Evolutionary conservation across 2,329 filamentous ascomycete species (phyloP).

Genomic region (Colletotrichum nymphaeae): DNA sequence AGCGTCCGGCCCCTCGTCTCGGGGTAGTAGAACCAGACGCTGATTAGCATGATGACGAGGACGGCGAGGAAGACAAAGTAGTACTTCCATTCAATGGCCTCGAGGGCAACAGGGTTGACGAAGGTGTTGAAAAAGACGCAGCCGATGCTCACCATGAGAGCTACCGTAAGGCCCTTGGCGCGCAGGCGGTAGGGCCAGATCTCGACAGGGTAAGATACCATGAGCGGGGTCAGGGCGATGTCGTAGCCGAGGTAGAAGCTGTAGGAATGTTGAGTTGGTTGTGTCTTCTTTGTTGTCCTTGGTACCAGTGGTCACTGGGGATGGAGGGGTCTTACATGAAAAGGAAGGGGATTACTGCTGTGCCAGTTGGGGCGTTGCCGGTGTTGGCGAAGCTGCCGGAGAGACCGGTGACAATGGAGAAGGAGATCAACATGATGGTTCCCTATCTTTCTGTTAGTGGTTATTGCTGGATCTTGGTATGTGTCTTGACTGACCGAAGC

Average conservation of each 20-base stretch:
- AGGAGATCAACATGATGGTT: slow-evolving; percentile 26
- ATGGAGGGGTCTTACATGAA: slow-evolving; percentile 41
- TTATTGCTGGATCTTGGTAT: no score
- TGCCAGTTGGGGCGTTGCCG: slow-evolving; percentile 38
- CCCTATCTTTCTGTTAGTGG: background rate
- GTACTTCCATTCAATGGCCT: slow-evolving; percentile 53
- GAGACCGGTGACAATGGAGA: slow-evolving; percentile 20
- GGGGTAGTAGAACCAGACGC: slow-evolving; percentile 29
- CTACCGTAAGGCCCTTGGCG: slow-evolving; percentile 18
- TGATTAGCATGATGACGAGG: slow-evolving; percentile 56
- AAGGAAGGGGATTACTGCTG: slow-evolving; percentile 48
- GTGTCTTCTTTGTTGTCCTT: background rate
- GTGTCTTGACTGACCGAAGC: background rate
- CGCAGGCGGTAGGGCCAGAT: slow-evolving; percentile 41
- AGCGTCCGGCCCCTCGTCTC: slow-evolving; percentile 35
- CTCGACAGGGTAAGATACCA: slow-evolving; percentile 44
- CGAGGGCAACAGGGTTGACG: slow-evolving; percentile 56
- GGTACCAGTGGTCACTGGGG: no score
- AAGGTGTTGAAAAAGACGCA: slow-evolving; percentile 56
- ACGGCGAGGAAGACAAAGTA: slow-evolving; percentile 54
- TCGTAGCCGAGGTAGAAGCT: slow-evolving; percentile 50
- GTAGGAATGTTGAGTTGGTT: background rate
- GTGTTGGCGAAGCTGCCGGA: slow-evolving; percentile 36
- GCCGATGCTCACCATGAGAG: background rate
- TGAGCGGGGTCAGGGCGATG: slow-evolving; percentile 48